Evolutionary conservation across 306 rosid genomes (phyloP).

Genomic region (Rubus idaeus): DNA sequence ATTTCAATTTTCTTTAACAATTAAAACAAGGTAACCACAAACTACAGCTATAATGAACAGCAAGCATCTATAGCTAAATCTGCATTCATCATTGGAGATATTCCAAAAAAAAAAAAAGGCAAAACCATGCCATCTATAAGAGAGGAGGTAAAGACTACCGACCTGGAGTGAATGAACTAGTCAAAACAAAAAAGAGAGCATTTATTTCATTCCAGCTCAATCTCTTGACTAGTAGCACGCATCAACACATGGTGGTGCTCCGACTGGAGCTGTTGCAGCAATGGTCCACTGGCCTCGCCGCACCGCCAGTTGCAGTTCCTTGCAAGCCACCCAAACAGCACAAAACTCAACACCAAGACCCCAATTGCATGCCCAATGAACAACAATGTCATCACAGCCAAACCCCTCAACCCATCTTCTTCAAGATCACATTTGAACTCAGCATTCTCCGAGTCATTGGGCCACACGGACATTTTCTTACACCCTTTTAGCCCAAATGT

Average conservation of each 20-base stretch:
- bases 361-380: constrained; percentile 62
- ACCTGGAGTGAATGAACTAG: constrained; percentile 23
- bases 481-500: constrained; percentile 72
- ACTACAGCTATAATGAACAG: constrained; percentile 19
- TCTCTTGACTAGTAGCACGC: constrained; percentile 38
- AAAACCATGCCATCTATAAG: constrained; percentile 17
- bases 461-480: constrained; percentile 38
- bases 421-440: constrained; percentile 72
- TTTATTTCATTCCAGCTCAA: constrained; percentile 57
- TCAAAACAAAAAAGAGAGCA: constrained; percentile 14
- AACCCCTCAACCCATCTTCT: constrained; percentile 67
- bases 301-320: constrained; percentile 37
- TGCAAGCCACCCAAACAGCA: constrained; percentile 48
- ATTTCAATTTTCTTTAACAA: background rate
- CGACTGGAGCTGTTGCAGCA: constrained; percentile 50
- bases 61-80: constrained; percentile 15
- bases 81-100: constrained; percentile 15
- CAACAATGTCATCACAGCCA: constrained; percentile 63
- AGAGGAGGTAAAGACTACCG: constrained; percentile 20
- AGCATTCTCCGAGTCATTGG: constrained; percentile 26
- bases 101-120: constrained; percentile 14
- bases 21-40: constrained; percentile 16
- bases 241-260: constrained; percentile 18
- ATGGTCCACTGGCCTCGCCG: constrained; percentile 55
- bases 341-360: constrained; percentile 54